Evolutionary conservation across 345 rosid genomes (phyloP), one percentile per base, ranked within the genome.

Genomic region (Cardamine occulta): DNA sequence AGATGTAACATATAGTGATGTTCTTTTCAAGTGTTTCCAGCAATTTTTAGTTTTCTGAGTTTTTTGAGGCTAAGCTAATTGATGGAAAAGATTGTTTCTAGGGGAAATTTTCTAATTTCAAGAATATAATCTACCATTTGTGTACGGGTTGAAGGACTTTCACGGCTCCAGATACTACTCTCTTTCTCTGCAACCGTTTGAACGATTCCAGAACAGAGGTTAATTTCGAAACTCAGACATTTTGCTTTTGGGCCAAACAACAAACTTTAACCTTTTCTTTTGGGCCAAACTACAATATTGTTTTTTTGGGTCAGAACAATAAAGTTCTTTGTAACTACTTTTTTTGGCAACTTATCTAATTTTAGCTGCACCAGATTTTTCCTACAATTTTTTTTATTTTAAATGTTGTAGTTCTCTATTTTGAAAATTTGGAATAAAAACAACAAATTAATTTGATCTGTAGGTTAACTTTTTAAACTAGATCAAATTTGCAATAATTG

Each of bases 1-100:
- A 47, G 47, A 55, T 70, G 72, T 74, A 65, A 57, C 45, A 76
- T 66, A 49, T 37, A 8, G 24, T 48, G 18, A 15, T 21, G 8
- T 70, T 48, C 23, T 52, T 51, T 63, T 34, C 48, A 35, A 52
- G 34, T 42, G 32, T 24, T 63, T 62, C 51, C 34, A 62, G 14
- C 51, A 18, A 62, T 13, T 21, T 2, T 21, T 4, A 62, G 18
- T 7, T 7, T 56, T 35, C 5, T 2, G 42, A 39, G 42, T 10
- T 35, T 8, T 81, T 35, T 31, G 7, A 31, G 10, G 10, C 37
- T 6, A 8, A 35, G 8, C 3, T 8, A 2, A 8, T 35, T 35
- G 40, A 8, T 35, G 12, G 8, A 37, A 9, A 37, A 2, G 52
- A 47, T 47, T 47, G 21, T 17, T 47, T n/a, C 18, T 44, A 2